Conservation (phyloP, 139 green algal genomes). For the Micromonas pusilla region DNA sequence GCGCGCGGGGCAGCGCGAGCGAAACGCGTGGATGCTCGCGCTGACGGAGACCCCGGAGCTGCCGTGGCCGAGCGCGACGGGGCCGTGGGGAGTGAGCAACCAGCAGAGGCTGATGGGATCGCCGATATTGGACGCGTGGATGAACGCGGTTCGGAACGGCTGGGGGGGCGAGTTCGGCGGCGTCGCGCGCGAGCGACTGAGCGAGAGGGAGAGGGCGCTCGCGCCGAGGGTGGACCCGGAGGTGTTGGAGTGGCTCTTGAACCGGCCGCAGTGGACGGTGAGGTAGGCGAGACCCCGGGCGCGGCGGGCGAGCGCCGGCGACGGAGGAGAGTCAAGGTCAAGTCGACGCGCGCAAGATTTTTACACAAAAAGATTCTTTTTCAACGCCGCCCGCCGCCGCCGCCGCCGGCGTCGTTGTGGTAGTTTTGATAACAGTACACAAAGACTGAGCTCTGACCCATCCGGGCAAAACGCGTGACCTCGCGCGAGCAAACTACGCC, state of each 20-base stretch:
- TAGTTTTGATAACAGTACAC: too few species aligned
- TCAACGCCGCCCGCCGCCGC: too few species aligned
- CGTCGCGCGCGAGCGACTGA: too few species aligned
- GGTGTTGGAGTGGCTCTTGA: neutral
- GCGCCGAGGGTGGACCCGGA: neutral
- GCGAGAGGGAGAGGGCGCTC: neutral
- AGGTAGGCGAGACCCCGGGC: neutral
- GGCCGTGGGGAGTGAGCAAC: neutral
- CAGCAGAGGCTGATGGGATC: constrained; percentile 8
- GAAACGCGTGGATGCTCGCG: neutral
- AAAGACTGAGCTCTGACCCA: too few species aligned
- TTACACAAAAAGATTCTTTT: too few species aligned
- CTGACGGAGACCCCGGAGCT: neutral
- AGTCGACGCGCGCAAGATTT: too few species aligned
- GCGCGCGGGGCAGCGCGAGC: neutral
- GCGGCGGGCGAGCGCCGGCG: too few species aligned
- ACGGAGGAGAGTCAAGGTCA: too few species aligned
- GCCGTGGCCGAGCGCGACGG: neutral
- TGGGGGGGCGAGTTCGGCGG: neutral
- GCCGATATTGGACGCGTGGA: constrained; percentile 17
- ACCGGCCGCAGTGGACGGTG: too few species aligned
- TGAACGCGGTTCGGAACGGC: neutral
- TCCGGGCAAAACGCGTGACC: too few species aligned
- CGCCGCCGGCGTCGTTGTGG: too few species aligned
- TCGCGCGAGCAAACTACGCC: too few species aligned